Base-by-base conservation (phyloP, 495 filamentous ascomycete genomes). In the Aspergillus sparsus region DNA sequence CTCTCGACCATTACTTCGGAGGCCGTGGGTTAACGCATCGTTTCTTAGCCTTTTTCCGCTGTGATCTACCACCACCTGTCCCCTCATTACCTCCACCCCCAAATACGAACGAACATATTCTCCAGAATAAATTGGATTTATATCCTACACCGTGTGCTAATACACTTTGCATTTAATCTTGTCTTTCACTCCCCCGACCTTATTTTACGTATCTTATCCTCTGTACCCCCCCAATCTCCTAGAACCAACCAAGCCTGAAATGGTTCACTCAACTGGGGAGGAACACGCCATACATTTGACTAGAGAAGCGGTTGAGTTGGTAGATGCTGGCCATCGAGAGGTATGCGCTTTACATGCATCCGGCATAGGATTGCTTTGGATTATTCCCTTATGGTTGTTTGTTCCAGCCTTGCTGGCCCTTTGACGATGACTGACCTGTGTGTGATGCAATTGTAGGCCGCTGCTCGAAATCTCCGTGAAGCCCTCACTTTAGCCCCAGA, bases 401-500 rank as follows among this genome's bases (percentile, higher is more conserved):
- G 37, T 57, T 53, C 44, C 53, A 37, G 31, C 39, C 32, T 49
- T 21, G 32, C 10, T 6, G 44, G 27, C n/a, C 47, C 5, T 33
- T 39, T 36, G 4, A 16, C 35, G 15, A 13, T 34, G 31, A 58
- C 60, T 39, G 52, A 62, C 51, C 21, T 45, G 13, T 35, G 16
- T 37, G 33, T 60, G 52, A 63, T 59, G 54, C 57, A 32, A 64
- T 54, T 53, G 53, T 62, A 87, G 84, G 82, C 81, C 49, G 84
- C 82, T 31, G 78, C 81, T 39, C 77, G 83, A 54, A 81, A 81
- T 52, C 75, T 89, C 45, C 79, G 83, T 71, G 83, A 89, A 75
- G 86, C 86, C 21, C 76, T 82, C 55, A 80, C 80, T n/a, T 74
- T 89, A 49, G 82, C 82, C 13, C 82, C 85, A 21, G 76, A 85